These are phyloP conservation scores for Friedmanniomyces simplex DNA, from an alignment of 495 filamentous ascomycete genomes.

Conservation along the genomic window DNA sequence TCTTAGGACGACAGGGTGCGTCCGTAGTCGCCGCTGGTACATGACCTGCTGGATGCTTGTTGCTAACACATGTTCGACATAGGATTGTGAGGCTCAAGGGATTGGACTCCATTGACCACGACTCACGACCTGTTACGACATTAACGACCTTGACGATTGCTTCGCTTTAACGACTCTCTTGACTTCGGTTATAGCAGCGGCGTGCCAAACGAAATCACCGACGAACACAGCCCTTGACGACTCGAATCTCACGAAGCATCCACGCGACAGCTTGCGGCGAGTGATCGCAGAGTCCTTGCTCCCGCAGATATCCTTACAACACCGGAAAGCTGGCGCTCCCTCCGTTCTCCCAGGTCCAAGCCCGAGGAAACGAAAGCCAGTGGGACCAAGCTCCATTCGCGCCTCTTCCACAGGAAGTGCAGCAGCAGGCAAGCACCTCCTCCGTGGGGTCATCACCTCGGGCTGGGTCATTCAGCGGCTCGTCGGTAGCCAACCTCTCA, in stretches of 20 bases:
- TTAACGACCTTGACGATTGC: conserved; percentile 18
- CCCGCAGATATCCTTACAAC: background rate
- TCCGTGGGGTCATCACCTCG: conserved; percentile 60
- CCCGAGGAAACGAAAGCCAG: conserved; percentile 74
- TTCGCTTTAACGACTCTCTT: conserved; percentile 16
- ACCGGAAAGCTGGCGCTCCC: conserved; percentile 99
- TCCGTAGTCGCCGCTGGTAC: conserved; percentile 15
- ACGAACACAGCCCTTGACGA: background rate
- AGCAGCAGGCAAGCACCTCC: conserved; percentile 40
- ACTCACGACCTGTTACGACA: conserved; percentile 20
- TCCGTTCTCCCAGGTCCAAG: conserved; percentile 80
- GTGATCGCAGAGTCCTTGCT: background rate
- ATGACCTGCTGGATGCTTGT: background rate
- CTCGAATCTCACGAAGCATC: background rate
- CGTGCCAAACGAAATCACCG: background rate
- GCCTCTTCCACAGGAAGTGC: conserved; percentile 62
- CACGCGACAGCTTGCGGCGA: too few relatives aligned
- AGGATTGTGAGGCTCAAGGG: conserved; percentile 8
- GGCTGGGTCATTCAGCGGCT: conserved; percentile 55
- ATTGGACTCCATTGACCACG: conserved; percentile 11
- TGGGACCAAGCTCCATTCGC: conserved; percentile 63
- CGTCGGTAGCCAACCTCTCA: conserved; percentile 30
- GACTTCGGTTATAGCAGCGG: conserved; percentile 5
- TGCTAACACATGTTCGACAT: background rate
- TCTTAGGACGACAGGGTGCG: conserved; percentile 18